Evolutionary conservation across 2,329 filamentous ascomycete species (phyloP).

Genomic region (Coleophoma eucalyptorum): DNA sequence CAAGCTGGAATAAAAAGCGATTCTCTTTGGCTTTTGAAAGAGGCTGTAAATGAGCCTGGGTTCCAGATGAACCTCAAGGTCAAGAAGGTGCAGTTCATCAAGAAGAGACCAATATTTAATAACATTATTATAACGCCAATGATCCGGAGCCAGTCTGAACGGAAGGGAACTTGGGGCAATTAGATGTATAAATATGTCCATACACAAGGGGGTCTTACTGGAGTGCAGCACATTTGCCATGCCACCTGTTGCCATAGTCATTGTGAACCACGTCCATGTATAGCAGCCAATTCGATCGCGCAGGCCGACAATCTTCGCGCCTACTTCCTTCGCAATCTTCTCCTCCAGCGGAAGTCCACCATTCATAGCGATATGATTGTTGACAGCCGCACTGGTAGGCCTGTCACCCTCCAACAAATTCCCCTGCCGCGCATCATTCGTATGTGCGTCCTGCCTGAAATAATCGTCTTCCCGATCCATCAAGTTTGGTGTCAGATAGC

Average conservation of each 20-base stretch:
- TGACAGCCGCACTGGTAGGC: background rate
- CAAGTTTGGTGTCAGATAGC: constrained; percentile 33
- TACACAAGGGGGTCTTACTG: constrained; percentile 34
- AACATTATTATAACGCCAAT: constrained; percentile 60
- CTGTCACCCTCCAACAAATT: background rate
- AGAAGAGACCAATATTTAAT: constrained; percentile 59
- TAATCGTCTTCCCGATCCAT: constrained; percentile 5
- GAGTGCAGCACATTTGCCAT: constrained; percentile 50
- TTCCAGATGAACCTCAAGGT: constrained; percentile 65
- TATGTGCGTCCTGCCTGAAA: constrained; percentile 5
- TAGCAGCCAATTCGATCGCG: constrained; percentile 48
- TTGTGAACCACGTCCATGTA: constrained; percentile 75
- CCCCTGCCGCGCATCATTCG: constrained; percentile 6
- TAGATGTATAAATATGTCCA: background rate
- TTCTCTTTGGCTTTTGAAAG: constrained; percentile 74
- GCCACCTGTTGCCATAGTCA: constrained; percentile 48
- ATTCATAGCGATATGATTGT: background rate
- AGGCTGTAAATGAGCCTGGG: constrained; percentile 66
- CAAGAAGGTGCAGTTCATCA: constrained; percentile 61
- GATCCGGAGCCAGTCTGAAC: constrained; percentile 50
- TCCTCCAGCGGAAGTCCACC: background rate
- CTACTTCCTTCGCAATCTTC: constrained; percentile 13
- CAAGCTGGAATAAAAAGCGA: constrained; percentile 72
- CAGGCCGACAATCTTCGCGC: constrained; percentile 35
- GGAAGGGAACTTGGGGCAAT: constrained; percentile 43